Evolutionary conservation across 805 yeast species (phyloP).

Genomic region (Saccharomycopsis guyanensis): DNA sequence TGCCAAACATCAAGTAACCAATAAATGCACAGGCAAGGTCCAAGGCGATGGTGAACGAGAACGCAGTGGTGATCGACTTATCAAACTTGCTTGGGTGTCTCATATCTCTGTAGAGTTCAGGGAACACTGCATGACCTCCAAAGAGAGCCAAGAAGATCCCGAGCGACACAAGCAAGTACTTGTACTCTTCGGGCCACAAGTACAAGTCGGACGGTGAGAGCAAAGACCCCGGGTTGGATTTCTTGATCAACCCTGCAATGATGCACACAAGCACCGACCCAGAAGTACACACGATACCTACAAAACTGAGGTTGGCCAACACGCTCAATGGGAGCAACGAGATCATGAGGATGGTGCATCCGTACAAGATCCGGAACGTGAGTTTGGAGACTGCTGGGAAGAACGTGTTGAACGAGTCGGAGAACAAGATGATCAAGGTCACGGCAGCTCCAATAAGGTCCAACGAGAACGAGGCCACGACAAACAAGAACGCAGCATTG

Average conservation of each 20-base stretch:
- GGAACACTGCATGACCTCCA: slow-evolving; percentile 82
- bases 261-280: slow-evolving; percentile 40
- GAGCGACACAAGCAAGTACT: slow-evolving; percentile 40
- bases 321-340: slow-evolving; percentile 51
- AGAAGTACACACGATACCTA: slow-evolving; percentile 51
- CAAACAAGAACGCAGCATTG: slow-evolving; percentile 32
- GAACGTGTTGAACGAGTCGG: slow-evolving; percentile 50
- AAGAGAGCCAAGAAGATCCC: slow-evolving; percentile 72
- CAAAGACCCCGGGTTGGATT: slow-evolving; percentile 47
- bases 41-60: slow-evolving; percentile 47
- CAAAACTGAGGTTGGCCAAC: slow-evolving; percentile 44
- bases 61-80: slow-evolving; percentile 47
- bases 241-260: slow-evolving; percentile 38
- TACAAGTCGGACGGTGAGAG: slow-evolving; percentile 34
- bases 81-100: slow-evolving; percentile 56
- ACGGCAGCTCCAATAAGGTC: slow-evolving; percentile 58
- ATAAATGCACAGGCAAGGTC: slow-evolving; percentile 55
- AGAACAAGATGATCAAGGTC: slow-evolving; percentile 49
- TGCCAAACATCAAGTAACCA: slow-evolving; percentile 80
- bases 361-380: slow-evolving; percentile 36
- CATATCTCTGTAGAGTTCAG: slow-evolving; percentile 70
- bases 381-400: slow-evolving; percentile 34
- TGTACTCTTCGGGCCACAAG: slow-evolving; percentile 32
- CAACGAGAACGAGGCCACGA: slow-evolving; percentile 42
- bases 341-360: slow-evolving; percentile 34